phyloP scores from a whole-genome alignment of 306 rosid genomes.

The Quercus rubra region DNA sequence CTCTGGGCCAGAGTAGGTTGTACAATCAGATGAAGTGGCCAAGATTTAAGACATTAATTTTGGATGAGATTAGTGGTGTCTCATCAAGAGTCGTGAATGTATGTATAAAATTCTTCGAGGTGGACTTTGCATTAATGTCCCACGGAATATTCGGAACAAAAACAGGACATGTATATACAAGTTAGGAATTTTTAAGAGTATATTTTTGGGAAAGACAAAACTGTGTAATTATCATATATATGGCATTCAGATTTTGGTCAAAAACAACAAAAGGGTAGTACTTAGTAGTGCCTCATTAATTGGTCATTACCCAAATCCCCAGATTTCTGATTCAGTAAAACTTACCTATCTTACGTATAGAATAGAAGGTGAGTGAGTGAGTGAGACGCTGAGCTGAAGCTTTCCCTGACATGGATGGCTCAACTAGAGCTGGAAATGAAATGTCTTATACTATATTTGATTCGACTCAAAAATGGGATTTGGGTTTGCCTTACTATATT shows the following conservation, averaged over 20 bases:
- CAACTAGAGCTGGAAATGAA: neutral
- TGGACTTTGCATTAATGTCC: too few species aligned
- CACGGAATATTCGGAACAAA: too few species aligned
- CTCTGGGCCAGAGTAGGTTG: neutral
- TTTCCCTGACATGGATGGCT: conserved; percentile 34
- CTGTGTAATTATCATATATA: too few species aligned
- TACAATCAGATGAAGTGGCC: conserved; percentile 7
- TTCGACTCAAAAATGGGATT: neutral
- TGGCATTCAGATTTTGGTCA: neutral
- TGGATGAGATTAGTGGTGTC: neutral
- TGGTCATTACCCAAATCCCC: neutral
- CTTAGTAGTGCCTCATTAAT: too few species aligned
- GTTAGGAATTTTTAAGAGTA: too few species aligned
- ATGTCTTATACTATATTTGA: neutral
- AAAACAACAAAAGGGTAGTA: neutral
- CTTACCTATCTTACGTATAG: neutral
- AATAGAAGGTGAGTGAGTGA: neutral
- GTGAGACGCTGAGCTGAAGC: conserved; percentile 1
- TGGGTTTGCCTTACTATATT: too few species aligned
- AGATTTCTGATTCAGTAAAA: neutral
- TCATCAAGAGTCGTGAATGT: neutral
- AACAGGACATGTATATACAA: too few species aligned
- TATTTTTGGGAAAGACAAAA: too few species aligned
- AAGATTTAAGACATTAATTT: conserved; percentile 1
- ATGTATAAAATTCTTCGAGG: too few species aligned